phyloP scores from a whole-genome alignment of 2,329 filamentous ascomycete genomes.

The Thermochaetoides dissita region DNA sequence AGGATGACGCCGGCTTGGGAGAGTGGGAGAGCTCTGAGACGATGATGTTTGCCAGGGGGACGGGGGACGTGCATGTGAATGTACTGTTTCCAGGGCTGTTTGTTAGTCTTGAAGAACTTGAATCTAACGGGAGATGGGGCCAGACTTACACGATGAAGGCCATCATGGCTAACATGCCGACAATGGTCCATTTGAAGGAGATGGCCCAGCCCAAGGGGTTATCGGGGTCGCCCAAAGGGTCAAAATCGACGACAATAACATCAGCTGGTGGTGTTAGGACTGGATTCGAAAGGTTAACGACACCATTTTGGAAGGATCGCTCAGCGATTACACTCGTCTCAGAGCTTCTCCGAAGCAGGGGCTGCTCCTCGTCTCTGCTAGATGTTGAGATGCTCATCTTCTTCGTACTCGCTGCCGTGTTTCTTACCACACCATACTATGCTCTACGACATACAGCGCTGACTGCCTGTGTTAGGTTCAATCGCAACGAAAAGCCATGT shows the following conservation, averaged over 20 bases:
- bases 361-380: too few relatives aligned
- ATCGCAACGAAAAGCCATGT: too few relatives aligned
- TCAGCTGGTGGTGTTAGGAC: not conserved
- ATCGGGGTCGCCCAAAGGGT: conserved; percentile 31
- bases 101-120: not conserved
- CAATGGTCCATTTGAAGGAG: conserved; percentile 38
- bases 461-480: too few relatives aligned
- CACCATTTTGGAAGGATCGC: not conserved
- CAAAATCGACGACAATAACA: conserved; percentile 25
- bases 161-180: conserved; percentile 37
- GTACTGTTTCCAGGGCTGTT: conserved; percentile 24
- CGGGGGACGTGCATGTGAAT: conserved; percentile 42
- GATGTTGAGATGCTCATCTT: too few relatives aligned
- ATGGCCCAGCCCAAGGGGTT: conserved; percentile 41
- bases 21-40: conserved; percentile 30
- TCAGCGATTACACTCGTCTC: too few relatives aligned
- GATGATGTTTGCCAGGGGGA: conserved; percentile 39
- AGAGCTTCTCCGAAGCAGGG: too few relatives aligned
- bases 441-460: too few relatives aligned
- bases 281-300: not conserved
- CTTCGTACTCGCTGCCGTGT: too few relatives aligned
- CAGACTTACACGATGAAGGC: conserved; percentile 39
- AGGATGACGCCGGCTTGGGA: conserved; percentile 26
- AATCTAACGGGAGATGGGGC: too few relatives aligned
- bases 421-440: too few relatives aligned